Conservation (phyloP, 78 protist genomes). For the Emiliania huxleyi region DNA sequence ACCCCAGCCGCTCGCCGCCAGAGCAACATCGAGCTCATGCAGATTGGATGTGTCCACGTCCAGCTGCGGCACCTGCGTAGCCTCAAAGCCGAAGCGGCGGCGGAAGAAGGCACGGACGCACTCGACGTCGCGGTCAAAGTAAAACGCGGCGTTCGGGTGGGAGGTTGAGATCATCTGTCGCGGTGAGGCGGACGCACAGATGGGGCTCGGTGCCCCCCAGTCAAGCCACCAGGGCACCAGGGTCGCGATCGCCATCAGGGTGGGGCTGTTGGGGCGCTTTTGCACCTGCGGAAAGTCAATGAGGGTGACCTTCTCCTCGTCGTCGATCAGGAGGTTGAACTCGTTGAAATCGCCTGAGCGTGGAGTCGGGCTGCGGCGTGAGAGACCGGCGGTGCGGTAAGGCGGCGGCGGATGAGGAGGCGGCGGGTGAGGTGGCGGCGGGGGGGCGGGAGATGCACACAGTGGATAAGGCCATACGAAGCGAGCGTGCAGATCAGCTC, state of each 20-base stretch:
- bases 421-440: too few relatives aligned
- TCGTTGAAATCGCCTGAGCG: slow-evolving; percentile 99
- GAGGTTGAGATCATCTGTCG: not conserved
- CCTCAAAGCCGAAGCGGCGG: slow-evolving; percentile 57
- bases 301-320: slow-evolving; percentile 72
- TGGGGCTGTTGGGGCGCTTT: too few relatives aligned
- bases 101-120: slow-evolving; percentile 80
- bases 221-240: too few relatives aligned
- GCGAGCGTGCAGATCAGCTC: not conserved
- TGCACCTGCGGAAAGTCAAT: slow-evolving; percentile 99
- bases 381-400: too few relatives aligned
- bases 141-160: not conserved
- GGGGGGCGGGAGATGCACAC: too few relatives aligned
- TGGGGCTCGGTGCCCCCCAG: too few relatives aligned
- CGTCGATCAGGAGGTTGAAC: slow-evolving; percentile 89
- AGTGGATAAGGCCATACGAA: slow-evolving; percentile 91
- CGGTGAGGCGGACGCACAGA: too few relatives aligned
- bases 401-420: too few relatives aligned
- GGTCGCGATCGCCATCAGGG: too few relatives aligned
- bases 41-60: not conserved
- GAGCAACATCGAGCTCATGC: slow-evolving; percentile 11
- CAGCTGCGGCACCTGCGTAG: not conserved
- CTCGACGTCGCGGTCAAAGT: slow-evolving; percentile 88
- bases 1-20: slow-evolving; percentile 50
- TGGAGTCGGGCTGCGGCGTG: too few relatives aligned